Evolutionary conservation across 805 yeast genomes (phyloP).

Genomic region (Barnettozyma salicaria): DNA sequence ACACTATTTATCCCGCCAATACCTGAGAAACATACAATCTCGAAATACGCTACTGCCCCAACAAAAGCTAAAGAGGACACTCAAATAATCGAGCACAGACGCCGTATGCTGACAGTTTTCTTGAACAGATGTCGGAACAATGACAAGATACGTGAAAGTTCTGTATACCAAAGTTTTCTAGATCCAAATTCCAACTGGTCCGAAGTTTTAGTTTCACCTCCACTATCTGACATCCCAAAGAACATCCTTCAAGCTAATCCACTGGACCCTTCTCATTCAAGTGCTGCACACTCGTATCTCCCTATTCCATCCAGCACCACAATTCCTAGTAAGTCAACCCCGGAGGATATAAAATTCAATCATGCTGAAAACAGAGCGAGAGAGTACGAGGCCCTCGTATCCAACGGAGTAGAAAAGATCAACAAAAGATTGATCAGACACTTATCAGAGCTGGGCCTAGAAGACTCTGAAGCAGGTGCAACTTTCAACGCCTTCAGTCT

Average conservation of each 20-base stretch:
- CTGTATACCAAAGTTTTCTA: constrained; percentile 68
- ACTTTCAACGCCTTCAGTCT: constrained; percentile 53
- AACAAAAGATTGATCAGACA: constrained; percentile 48
- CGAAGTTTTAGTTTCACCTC: constrained; percentile 61
- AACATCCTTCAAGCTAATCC: constrained; percentile 56
- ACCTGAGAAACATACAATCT: constrained; percentile 72
- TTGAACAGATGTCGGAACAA: constrained; percentile 69
- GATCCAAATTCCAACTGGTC: constrained; percentile 90
- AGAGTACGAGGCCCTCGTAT: constrained; percentile 40
- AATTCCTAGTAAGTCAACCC: constrained; percentile 22
- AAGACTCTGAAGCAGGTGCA: constrained; percentile 69
- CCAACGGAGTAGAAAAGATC: constrained; percentile 47
- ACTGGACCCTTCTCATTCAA: constrained; percentile 46
- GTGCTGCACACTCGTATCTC: constrained; percentile 54
- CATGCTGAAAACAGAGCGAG: constrained; percentile 38
- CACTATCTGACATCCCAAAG: constrained; percentile 47
- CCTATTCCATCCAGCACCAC: constrained; percentile 48
- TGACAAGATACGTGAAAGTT: constrained; percentile 50
- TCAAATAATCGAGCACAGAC: constrained; percentile 59
- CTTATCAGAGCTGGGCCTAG: constrained; percentile 49
- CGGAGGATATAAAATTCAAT: constrained; percentile 36
- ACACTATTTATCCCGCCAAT: constrained; percentile 86
- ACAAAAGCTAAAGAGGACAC: constrained; percentile 37
- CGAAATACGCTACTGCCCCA: constrained; percentile 38
- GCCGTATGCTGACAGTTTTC: constrained; percentile 72